Base-by-base conservation (phyloP, 2,329 filamentous ascomycete genomes). In the Boeremia lycopersici region DNA sequence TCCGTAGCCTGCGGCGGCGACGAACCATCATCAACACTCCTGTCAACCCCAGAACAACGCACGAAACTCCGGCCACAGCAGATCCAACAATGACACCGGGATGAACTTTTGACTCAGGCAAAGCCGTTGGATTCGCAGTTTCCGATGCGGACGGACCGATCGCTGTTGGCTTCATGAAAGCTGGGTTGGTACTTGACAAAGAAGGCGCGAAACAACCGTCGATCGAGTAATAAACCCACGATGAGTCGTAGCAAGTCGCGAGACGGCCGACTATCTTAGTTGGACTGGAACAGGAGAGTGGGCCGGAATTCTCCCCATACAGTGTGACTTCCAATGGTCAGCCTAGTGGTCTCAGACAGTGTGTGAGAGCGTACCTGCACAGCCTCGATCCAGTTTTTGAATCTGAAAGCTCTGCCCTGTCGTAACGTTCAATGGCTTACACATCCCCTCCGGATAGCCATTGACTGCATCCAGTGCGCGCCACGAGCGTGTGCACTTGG, bases 161-260 rank as follows among this genome's bases (percentile, higher is more conserved):
- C 6, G 39, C 35, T 8, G 51, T 35, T 42, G 47, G 46, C 15
- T 31, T 30, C 3, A 30, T 26, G 2, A 23, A 15, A 6, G 15
- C 17, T 10, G 34, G 30, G 23, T 19, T 39, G 4, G 48, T 29
- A 10, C 52, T 46, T 3, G 61, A 59, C 3, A 55, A 33, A 15
- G 15, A 40, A 12, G 62, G 62, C 1, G 45, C 47, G 4, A 59
- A 33, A 39, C 68, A 70, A 2, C 59, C 55, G 29, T 70, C 66
- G 19, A 71, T 65, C 30, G 66, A 68, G 47, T 68, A 71, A 31
- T 68, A 70, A 7, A 56, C 48, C 66, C 67, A 71, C 6, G 64
- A 61, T 2, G 65, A 53, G 38, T 67, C 66, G 47, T 70, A 71
- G 51, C 69, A 71, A 9, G 48, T 59, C 4, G 59, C 63, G 10